Percentiles rank a stretch among this genome's conserved stretches.
phyloP scores from a whole-genome alignment of 805 yeast species.

The Metschnikowia peoriensis region DNA sequence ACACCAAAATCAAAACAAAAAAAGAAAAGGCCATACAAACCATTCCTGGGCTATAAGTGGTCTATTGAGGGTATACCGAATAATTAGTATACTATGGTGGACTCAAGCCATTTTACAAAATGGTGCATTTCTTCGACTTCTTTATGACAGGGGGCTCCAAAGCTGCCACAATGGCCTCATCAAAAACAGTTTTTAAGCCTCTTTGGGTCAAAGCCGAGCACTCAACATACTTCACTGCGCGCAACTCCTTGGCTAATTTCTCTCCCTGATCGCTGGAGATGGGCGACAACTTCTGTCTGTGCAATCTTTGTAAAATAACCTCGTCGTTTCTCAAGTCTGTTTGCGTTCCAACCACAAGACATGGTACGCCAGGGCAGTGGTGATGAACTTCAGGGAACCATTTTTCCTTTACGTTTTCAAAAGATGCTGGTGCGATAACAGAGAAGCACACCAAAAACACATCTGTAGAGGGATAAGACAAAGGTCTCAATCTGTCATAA shows the following conservation, averaged over 20 bases:
- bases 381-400: constrained; percentile 98
- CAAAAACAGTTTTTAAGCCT: constrained; percentile 96
- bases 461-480: constrained; percentile 96
- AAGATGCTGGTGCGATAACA: constrained; percentile 94
- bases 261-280: constrained; percentile 87
- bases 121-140: constrained; percentile 79
- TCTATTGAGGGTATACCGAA: not conserved
- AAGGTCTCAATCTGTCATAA: constrained; percentile 94
- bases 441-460: constrained; percentile 95
- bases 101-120: constrained; percentile 47
- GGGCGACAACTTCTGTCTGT: constrained; percentile 86
- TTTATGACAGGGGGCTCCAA: constrained; percentile 92
- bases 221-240: constrained; percentile 96
- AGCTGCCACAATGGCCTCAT: constrained; percentile 97
- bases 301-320: constrained; percentile 82
- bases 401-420: constrained; percentile 95
- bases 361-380: constrained; percentile 98
- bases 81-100: not conserved
- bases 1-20: not conserved
- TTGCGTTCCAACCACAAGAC: constrained; percentile 95
- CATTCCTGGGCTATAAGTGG: not conserved
- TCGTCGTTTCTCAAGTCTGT: constrained; percentile 93
- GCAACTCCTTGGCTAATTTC: constrained; percentile 85
- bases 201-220: constrained; percentile 97
- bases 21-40: not conserved